These are phyloP conservation scores for Sphagnurus paluster DNA, from an alignment of 1,284 basidiomycete species.

Conservation along the genomic window DNA sequence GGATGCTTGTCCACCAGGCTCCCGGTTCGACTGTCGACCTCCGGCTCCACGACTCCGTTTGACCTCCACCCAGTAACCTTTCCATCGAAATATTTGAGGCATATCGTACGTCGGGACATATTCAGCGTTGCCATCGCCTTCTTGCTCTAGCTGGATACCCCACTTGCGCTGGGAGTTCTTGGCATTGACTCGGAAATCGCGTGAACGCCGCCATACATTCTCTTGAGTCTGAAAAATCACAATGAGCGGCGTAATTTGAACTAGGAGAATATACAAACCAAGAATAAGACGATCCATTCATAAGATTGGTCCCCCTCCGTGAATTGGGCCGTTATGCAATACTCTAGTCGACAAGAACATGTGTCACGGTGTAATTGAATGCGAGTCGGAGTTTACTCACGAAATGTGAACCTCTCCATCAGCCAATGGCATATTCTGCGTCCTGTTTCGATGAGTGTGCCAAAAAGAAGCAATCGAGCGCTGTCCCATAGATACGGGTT, in stretches of 20 bases:
- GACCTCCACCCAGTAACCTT: constrained; percentile 50
- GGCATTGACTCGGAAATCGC: constrained; percentile 44
- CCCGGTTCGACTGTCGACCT: constrained; percentile 3
- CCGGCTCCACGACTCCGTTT: constrained; percentile 24
- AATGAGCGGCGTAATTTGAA: not conserved
- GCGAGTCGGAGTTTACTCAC: constrained; percentile 29
- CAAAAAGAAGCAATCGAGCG: constrained; percentile 39
- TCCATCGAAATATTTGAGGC: constrained; percentile 50
- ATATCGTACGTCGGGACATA: constrained; percentile 46
- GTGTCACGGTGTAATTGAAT: too few species aligned
- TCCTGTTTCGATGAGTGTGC: constrained; percentile 44
- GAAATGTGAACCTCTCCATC: constrained; percentile 40
- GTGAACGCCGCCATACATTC: constrained; percentile 48
- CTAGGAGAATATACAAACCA: constrained; percentile 32
- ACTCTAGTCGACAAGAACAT: constrained; percentile 30
- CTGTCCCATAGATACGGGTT: constrained; percentile 29
- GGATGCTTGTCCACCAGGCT: constrained; percentile 18
- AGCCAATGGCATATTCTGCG: constrained; percentile 45
- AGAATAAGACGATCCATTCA: constrained; percentile 48
- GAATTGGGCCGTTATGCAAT: constrained; percentile 46
- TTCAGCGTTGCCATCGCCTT: constrained; percentile 36
- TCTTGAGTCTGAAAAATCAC: constrained; percentile 39
- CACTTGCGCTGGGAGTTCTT: constrained; percentile 45
- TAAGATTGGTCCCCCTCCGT: constrained; percentile 47
- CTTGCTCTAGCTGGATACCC: constrained; percentile 32